Evolutionary conservation across 148 eudicot genomes (phyloP), one percentile per base, ranked within the genome.

Genomic region (Nyssa sinensis): DNA sequence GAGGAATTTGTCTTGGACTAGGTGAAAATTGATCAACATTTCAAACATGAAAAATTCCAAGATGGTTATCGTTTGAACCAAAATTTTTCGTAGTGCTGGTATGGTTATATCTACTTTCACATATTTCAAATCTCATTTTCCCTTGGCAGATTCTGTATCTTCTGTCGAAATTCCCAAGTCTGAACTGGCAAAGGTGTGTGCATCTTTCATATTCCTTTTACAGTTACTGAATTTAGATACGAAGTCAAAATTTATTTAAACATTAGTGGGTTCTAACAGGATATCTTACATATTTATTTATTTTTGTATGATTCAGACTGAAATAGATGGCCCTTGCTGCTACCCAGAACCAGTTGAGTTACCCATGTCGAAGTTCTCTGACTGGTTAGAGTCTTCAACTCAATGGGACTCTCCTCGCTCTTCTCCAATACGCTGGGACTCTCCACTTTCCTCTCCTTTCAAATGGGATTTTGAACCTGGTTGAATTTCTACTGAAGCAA

Each of bases 401-500:
- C 71, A 19, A 55, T 51, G 51, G 78, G 70, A 39, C 71, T 79
- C 82, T 33, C 77, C 75, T 60, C 80, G 69, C 41, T 31, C 63
- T 16, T 83, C 86, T 32, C 76, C 83, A 6, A 14, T 39, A 35
- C 27, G 17, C 62, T 41, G 11, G 70, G 79, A 73, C 65, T 76
- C 78, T 59, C 73, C 69, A 4, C 86, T 76, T 41, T 34, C 24
- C 16, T 80, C 83, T 39, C 75, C 71, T 7, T 60, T 66, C 49
- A 55, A 29, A 53, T 83, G 81, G 83, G 75, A 73, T 1, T 11
- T 66, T 27, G 83, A 83, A 60, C n/a, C 74, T 47, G 12, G 37
- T 81, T 66, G 80, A 80, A 64, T 80, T 80, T 62, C 30, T 29
- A 29, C 67, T 80, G 73, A 80, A 74, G 78, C 73, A 69, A 64